Conservation (phyloP, 2,329 filamentous ascomycete species). For the Colletotrichum orchidophilum region DNA sequence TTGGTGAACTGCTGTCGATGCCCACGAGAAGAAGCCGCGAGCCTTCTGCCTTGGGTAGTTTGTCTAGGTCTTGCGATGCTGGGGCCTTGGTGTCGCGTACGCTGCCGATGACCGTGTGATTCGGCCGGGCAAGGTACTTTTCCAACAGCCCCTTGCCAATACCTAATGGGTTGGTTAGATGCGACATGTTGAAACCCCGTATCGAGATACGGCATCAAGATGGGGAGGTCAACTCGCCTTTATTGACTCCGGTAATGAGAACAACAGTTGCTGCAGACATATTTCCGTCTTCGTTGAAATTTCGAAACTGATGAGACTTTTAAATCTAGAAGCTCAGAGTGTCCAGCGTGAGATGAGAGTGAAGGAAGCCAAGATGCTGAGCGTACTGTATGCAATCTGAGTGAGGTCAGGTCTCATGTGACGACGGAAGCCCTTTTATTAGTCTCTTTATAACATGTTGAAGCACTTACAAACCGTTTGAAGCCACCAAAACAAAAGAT, state of each 20-base stretch:
- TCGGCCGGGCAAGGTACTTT: slow-evolving; percentile 46
- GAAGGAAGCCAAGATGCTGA: background rate
- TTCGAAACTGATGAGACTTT: background rate
- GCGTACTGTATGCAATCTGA: background rate
- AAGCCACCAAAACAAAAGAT: background rate
- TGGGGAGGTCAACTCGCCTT: slow-evolving; percentile 36
- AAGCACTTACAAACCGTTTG: background rate
- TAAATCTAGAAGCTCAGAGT: background rate
- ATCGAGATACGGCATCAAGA: background rate
- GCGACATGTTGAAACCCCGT: background rate
- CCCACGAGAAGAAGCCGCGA: slow-evolving; percentile 43
- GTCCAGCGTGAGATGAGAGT: background rate
- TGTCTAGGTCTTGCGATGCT: slow-evolving; percentile 42
- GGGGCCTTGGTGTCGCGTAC: slow-evolving; percentile 34
- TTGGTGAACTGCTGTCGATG: slow-evolving; percentile 41
- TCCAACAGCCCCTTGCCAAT: slow-evolving; percentile 18
- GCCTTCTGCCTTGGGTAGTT: slow-evolving; percentile 39
- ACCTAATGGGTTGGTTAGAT: slow-evolving; percentile 1
- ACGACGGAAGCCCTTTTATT: background rate
- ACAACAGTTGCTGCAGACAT: slow-evolving; percentile 28
- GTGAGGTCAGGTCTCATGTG: background rate
- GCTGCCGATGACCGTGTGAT: slow-evolving; percentile 50
- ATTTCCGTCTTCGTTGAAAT: background rate
- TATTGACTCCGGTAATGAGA: slow-evolving; percentile 44
- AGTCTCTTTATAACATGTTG: background rate